A percentile compares a stretch with the other conserved stretches of the same genome.
Evolutionary conservation across 257 asterid genomes (phyloP).

Genomic region (Hygrophila difformis): DNA sequence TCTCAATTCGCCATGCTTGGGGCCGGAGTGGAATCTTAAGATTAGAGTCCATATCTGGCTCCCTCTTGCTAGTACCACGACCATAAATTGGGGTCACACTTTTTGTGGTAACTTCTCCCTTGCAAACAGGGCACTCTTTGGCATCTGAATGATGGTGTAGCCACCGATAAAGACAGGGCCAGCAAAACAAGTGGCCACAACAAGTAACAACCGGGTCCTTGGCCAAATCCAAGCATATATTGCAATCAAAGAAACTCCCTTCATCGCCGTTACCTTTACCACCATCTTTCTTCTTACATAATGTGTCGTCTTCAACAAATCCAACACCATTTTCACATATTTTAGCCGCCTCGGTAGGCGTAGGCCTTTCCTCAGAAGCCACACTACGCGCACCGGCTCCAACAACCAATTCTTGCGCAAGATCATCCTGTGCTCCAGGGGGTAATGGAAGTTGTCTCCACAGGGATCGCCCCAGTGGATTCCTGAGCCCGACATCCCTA

Average conservation of each 20-base stretch:
- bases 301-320: conserved; percentile 31
- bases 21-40: conserved; percentile 63
- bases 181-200: conserved; percentile 94
- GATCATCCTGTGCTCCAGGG: conserved; percentile 49
- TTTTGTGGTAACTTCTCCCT: conserved; percentile 80
- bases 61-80: conserved; percentile 39
- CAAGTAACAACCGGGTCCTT: conserved; percentile 94
- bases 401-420: conserved; percentile 53
- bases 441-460: conserved; percentile 64
- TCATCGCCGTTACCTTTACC: conserved; percentile 50
- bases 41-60: conserved; percentile 38
- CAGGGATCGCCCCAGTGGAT: conserved; percentile 57
- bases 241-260: conserved; percentile 83
- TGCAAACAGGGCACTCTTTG: conserved; percentile 91
- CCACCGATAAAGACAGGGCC: conserved; percentile 98
- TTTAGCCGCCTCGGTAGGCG: conserved; percentile 30
- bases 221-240: conserved; percentile 86
- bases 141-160: conserved; percentile 81
- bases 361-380: conserved; percentile 38
- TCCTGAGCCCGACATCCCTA: conserved; percentile 58
- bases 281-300: conserved; percentile 51
- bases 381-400: conserved; percentile 75
- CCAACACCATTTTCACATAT: conserved; percentile 43
- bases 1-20: conserved; percentile 57
- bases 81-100: conserved; percentile 83